phyloP scores from a whole-genome alignment of 257 asterid species.

The Leptodermis oblonga region DNA sequence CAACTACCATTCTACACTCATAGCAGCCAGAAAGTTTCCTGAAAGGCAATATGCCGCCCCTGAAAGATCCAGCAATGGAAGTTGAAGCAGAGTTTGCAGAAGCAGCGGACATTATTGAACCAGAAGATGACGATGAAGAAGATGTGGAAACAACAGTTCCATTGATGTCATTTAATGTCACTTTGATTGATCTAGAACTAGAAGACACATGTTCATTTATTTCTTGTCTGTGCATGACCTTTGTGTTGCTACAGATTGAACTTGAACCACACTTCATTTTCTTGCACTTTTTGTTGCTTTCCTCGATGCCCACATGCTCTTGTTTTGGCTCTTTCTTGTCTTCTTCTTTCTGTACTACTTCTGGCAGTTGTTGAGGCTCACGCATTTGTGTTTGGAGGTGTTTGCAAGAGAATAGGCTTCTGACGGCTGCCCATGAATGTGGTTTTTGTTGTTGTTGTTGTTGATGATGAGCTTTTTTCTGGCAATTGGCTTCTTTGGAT shows the following conservation, averaged over 20 bases:
- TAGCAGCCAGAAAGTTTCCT: slow-evolving; percentile 79
- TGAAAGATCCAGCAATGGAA: slow-evolving; percentile 48
- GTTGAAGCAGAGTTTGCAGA: slow-evolving; percentile 34
- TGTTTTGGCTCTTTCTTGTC: slow-evolving; percentile 15
- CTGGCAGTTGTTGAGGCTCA: slow-evolving; percentile 19
- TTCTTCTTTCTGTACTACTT: slow-evolving; percentile 1
- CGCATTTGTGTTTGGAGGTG: slow-evolving; percentile 52
- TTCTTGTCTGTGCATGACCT: slow-evolving; percentile 69
- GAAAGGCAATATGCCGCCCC: slow-evolving; percentile 53
- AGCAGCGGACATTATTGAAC: slow-evolving; percentile 27
- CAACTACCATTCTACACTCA: slow-evolving; percentile 87
- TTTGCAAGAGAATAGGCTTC: slow-evolving; percentile 86
- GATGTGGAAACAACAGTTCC: no score
- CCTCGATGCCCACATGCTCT: slow-evolving; percentile 14
- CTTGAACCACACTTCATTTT: slow-evolving; percentile 65
- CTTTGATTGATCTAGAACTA: slow-evolving; percentile 39
- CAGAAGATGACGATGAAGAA: no score
- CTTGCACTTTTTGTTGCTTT: slow-evolving; percentile 40
- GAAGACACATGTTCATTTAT: no score
- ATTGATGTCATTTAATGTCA: slow-evolving; percentile 20
- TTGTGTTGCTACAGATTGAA: slow-evolving; percentile 82
- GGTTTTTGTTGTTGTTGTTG: slow-evolving; percentile 41
- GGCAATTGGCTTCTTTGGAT: slow-evolving; percentile 10
- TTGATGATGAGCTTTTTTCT: not conserved
- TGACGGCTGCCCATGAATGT: slow-evolving; percentile 88